Conservation (phyloP, 169 alveolate genomes). For the Plasmodium gaboni region DNA sequence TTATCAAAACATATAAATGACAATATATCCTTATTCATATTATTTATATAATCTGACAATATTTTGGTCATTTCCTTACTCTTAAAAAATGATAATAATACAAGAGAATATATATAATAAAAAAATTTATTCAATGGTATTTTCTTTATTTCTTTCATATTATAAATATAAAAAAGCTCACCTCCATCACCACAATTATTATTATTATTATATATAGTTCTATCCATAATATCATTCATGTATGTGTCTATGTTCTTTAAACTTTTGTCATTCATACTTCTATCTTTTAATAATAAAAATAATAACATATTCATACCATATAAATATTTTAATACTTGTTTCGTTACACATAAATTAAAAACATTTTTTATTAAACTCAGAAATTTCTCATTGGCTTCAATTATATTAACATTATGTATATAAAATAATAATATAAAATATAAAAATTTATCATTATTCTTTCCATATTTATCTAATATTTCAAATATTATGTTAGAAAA, state of each 20-base stretch:
- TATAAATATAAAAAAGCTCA: slow-evolving; percentile 42
- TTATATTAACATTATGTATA: slow-evolving; percentile 19
- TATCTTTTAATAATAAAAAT: slow-evolving; percentile 29
- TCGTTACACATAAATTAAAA: slow-evolving; percentile 60
- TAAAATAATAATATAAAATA: slow-evolving; percentile 35
- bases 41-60: slow-evolving; percentile 15
- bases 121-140: slow-evolving; percentile 56
- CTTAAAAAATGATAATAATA: slow-evolving; percentile 16
- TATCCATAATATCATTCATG: slow-evolving; percentile 24
- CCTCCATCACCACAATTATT: too few species aligned
- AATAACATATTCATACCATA: slow-evolving; percentile 47
- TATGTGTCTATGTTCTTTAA: slow-evolving; percentile 7
- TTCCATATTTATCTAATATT: slow-evolving; percentile 70
- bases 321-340: slow-evolving; percentile 38
- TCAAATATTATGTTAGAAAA: slow-evolving; percentile 53
- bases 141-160: slow-evolving; percentile 49
- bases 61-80: slow-evolving; percentile 16
- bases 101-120: slow-evolving; percentile 67
- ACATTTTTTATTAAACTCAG: slow-evolving; percentile 8
- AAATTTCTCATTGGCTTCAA: slow-evolving; percentile 62
- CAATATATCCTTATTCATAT: slow-evolving; percentile 13
- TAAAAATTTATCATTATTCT: slow-evolving; percentile 57
- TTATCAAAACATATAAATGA: slow-evolving; percentile 40
- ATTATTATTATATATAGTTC: slow-evolving; percentile 52
- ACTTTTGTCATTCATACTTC: background rate